phyloP scores from a whole-genome alignment of 1,284 basidiomycete genomes.

The Rhodotorula sp. region DNA sequence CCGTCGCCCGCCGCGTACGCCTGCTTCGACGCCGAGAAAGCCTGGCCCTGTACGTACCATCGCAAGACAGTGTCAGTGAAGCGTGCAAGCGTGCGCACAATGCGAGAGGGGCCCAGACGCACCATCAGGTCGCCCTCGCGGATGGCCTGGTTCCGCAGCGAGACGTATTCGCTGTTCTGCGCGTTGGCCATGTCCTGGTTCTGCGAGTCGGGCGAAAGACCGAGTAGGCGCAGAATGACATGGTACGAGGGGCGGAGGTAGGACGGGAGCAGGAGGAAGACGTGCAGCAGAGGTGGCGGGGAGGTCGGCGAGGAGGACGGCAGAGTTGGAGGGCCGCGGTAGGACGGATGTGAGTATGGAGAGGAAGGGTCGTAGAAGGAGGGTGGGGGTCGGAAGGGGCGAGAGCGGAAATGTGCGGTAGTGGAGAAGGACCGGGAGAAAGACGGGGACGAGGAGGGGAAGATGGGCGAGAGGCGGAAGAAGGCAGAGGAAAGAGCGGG shows the following conservation, averaged over 20 bases:
- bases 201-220: constrained; percentile 44
- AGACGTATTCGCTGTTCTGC: constrained; percentile 64
- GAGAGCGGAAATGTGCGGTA: neutral
- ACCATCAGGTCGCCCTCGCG: constrained; percentile 70
- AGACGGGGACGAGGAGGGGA: neutral
- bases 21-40: constrained; percentile 57
- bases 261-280: constrained; percentile 28
- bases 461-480: neutral
- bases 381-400: neutral
- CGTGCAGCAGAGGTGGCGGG: constrained; percentile 5
- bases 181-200: constrained; percentile 59
- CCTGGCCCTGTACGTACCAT: constrained; percentile 19
- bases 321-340: neutral
- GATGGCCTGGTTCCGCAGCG: constrained; percentile 70
- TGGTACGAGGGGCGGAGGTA: constrained; percentile 30
- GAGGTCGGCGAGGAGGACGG: neutral
- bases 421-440: neutral
- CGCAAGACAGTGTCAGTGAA: too few relatives aligned
- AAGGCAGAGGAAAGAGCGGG: neutral
- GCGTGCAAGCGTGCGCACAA: too few relatives aligned
- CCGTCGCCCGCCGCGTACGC: constrained; percentile 73
- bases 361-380: constrained; percentile 13
- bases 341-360: neutral
- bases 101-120: constrained; percentile 51
- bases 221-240: constrained; percentile 14